These are phyloP conservation scores for Coniochaeta sp. DNA, from an alignment of 2,329 filamentous ascomycete species.

Conservation along the genomic window DNA sequence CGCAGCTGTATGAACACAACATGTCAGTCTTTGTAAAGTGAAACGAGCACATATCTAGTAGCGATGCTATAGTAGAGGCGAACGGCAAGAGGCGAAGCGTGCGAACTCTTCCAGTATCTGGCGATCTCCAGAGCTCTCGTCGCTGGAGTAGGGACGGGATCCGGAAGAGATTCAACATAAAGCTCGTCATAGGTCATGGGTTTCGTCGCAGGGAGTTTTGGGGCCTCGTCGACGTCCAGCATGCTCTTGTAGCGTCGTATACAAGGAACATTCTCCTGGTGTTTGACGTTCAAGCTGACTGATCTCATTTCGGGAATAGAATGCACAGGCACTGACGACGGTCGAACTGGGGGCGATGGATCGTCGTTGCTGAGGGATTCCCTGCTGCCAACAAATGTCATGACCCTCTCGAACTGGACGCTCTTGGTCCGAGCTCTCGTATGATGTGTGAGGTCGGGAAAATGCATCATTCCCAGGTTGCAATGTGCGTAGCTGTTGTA, in stretches of 20 bases:
- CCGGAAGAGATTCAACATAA: constrained; percentile 19
- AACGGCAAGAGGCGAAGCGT: constrained; percentile 1
- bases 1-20: constrained; percentile 24
- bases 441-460: constrained; percentile 35
- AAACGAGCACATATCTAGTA: constrained; percentile 4
- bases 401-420: constrained; percentile 35
- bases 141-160: constrained; percentile 11
- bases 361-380: constrained; percentile 7
- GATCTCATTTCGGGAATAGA: constrained; percentile 12
- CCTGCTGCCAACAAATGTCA: background rate
- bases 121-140: background rate
- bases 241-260: constrained; percentile 40
- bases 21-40: constrained; percentile 25
- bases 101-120: background rate
- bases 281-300: constrained; percentile 19
- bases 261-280: constrained; percentile 25
- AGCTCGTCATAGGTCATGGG: constrained; percentile 41
- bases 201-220: constrained; percentile 33
- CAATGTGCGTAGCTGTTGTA: background rate
- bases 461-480: constrained; percentile 20
- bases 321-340: constrained; percentile 11
- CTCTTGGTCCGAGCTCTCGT: constrained; percentile 38
- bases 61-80: constrained; percentile 2
- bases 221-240: constrained; percentile 43
- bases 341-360: constrained; percentile 8